Evolutionary conservation across 2,329 filamentous ascomycete genomes (phyloP).

Genomic region (Pyrenochaeta sp.): DNA sequence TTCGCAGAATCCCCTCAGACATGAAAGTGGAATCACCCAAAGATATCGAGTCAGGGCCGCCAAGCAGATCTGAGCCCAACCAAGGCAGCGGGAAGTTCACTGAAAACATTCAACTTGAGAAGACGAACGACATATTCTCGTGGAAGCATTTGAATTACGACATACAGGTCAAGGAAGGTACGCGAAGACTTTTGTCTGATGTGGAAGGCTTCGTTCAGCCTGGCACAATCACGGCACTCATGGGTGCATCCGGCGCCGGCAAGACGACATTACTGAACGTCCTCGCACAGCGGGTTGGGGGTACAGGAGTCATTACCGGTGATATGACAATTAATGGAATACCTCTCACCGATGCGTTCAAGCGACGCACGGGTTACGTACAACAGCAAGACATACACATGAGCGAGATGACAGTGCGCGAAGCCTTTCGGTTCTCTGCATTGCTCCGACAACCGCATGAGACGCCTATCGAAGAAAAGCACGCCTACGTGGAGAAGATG

Average conservation of each 20-base stretch:
- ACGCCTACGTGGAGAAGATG: slow-evolving; percentile 84
- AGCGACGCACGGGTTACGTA: slow-evolving; percentile 70
- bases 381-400: slow-evolving; percentile 69
- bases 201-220: slow-evolving; percentile 64
- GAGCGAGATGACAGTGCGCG: slow-evolving; percentile 64
- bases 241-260: slow-evolving; percentile 60
- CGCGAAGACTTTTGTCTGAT: slow-evolving; percentile 70
- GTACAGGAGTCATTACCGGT: background rate
- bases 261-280: slow-evolving; percentile 68
- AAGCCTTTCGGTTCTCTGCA: slow-evolving; percentile 82
- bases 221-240: slow-evolving; percentile 53
- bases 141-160: slow-evolving; percentile 68
- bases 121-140: slow-evolving; percentile 42
- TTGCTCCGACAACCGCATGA: slow-evolving; percentile 69
- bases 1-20: too few relatives aligned
- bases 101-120: too few relatives aligned
- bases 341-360: slow-evolving; percentile 69
- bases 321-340: background rate
- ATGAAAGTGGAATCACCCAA: too few relatives aligned
- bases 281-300: slow-evolving; percentile 56
- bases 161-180: slow-evolving; percentile 76
- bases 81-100: too few relatives aligned
- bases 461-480: slow-evolving; percentile 69
- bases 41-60: too few relatives aligned
- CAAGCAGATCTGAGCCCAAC: too few relatives aligned